Evolutionary conservation across 345 rosid species (phyloP), one percentile per base, ranked within the genome.

Genomic region (Excoecaria cochinchinensis): DNA sequence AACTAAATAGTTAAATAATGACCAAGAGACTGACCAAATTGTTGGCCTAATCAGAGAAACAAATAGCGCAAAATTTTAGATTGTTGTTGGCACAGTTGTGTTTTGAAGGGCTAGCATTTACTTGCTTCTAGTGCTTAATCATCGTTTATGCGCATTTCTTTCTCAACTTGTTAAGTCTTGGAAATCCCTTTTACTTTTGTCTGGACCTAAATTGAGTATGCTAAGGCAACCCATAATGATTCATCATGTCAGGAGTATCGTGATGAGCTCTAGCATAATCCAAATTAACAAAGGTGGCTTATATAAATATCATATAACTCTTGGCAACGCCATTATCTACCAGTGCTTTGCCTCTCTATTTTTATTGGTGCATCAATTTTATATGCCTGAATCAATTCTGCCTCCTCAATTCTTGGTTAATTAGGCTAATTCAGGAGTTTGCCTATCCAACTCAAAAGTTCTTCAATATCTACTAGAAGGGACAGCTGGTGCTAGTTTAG

Each of bases 381-480:
- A 4, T 36, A 36, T 70, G 8, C 24, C 72, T 14, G 70, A 10
- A 31, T 73, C 13, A 39, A 52, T 73, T 70, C 60, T 56, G 59
- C n/a, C 52, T 65, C 67, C 51, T 42, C 22, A 68, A 31, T 67
- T 62, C 58, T 58, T 75, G 60, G 4, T 67, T 77, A 55, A 64
- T 70, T 80, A 95, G 99, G 95, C 87, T 74, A 82, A 74, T 82
- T 84, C 97, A 61, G 88, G 85, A 78, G 59, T 66, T 71, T 72
- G 79, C 67, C 77, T 89, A 62, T 88, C 93, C 64, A 88, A 77
- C 77, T 73, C 79, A 68, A 74, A 90, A 84, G 72, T 90, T 80
- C 87, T 92, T 47, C 80, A n/a, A 56, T 84, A 81, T 82, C 88
- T 92, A 64, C 81, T 92, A 74, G 95, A 95, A 78, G 99, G 97